phyloP scores from a whole-genome alignment of 352 stramenopile species.

The Pythium aquatile region DNA sequence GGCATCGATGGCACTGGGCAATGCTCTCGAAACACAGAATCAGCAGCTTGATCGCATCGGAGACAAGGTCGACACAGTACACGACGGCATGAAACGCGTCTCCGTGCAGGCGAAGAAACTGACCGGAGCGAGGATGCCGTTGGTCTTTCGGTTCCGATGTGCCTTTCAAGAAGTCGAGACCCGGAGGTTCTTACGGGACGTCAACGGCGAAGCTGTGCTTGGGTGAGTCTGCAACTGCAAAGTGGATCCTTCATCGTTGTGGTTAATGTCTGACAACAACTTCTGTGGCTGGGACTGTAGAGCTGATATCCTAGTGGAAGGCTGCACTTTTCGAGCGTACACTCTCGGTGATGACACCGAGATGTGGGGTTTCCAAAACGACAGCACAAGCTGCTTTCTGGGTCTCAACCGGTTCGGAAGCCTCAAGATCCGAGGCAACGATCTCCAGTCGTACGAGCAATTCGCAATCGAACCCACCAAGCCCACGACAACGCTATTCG shows the following conservation, averaged over 20 bases:
- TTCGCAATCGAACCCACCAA: slow-evolving; percentile 57
- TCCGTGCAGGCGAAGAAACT: slow-evolving; percentile 63
- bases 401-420: slow-evolving; percentile 70
- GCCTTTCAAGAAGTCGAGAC: slow-evolving; percentile 63
- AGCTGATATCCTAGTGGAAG: slow-evolving; percentile 56
- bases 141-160: slow-evolving; percentile 64
- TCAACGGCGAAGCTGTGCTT: slow-evolving; percentile 55
- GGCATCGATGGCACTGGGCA: slow-evolving; percentile 55
- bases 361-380: slow-evolving; percentile 78
- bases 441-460: slow-evolving; percentile 77
- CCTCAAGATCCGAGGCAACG: slow-evolving; percentile 56
- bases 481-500: slow-evolving; percentile 55
- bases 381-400: slow-evolving; percentile 61
- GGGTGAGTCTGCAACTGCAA: slow-evolving; percentile 33
- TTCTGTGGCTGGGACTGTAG: slow-evolving; percentile 25
- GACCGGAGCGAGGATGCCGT: slow-evolving; percentile 33
- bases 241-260: too few relatives aligned
- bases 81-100: slow-evolving; percentile 72
- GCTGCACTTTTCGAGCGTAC: slow-evolving; percentile 73
- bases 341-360: slow-evolving; percentile 74
- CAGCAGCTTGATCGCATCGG: slow-evolving; percentile 59
- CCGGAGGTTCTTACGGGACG: slow-evolving; percentile 50
- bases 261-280: too few relatives aligned
- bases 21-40: slow-evolving; percentile 63
- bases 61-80: slow-evolving; percentile 55